Evolutionary conservation across 2,329 filamentous ascomycete species (phyloP).

Genomic region (Delphinella strobiligena): DNA sequence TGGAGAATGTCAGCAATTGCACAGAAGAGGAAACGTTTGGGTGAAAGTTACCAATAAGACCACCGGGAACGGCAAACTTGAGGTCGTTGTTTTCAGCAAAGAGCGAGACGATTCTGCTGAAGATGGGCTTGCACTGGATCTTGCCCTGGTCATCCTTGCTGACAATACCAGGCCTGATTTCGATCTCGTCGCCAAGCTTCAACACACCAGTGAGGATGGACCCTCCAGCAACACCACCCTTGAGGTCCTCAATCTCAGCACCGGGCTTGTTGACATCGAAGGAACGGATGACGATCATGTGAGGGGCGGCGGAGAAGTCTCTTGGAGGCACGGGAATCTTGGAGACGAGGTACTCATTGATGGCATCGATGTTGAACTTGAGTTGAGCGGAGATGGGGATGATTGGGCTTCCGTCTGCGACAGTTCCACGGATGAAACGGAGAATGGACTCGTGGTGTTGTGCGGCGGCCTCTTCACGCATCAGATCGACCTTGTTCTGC

Average conservation of each 20-base stretch:
- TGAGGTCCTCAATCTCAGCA: constrained; percentile 95
- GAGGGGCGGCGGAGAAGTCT: constrained; percentile 83
- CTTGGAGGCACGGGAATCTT: constrained; percentile 85
- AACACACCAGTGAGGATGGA: constrained; percentile 92
- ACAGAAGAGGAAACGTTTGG: neutral
- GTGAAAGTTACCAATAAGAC: constrained; percentile 56
- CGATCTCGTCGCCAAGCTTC: constrained; percentile 95
- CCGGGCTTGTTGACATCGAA: constrained; percentile 99
- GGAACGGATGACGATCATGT: constrained; percentile 98
- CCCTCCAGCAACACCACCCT: constrained; percentile 96
- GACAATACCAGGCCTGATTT: constrained; percentile 97
- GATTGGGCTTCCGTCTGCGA: constrained; percentile 86
- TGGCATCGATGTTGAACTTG: constrained; percentile 98
- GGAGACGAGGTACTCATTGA: constrained; percentile 91
- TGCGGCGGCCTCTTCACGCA: constrained; percentile 88
- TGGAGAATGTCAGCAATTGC: constrained; percentile 12
- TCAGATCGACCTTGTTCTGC: constrained; percentile 98
- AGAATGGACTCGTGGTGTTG: constrained; percentile 94
- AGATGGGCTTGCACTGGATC: constrained; percentile 94
- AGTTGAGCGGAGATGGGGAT: constrained; percentile 96
- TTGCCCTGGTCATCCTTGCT: constrained; percentile 87
- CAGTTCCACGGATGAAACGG: constrained; percentile 96
- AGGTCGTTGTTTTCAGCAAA: constrained; percentile 98
- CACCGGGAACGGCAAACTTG: constrained; percentile 95
- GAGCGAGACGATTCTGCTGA: constrained; percentile 84